These are phyloP conservation scores for cucumber (Cucumis sativus) DNA, from an alignment of 306 rosid species.

Conservation along the genomic window Cucumber_9930_V3 NC_026659.2:18757501-18758000, in stretches of 20 bases:
- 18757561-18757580: constrained; percentile 11
- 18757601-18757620: constrained; percentile 20
- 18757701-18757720: constrained; percentile 36
- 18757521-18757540: constrained; percentile 28
- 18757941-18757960: constrained; percentile 34
- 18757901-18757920: constrained; percentile 64
- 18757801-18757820: constrained; percentile 49
- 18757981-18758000: constrained; percentile 71
- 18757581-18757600: neutral
- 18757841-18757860: constrained; percentile 43
- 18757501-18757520: constrained; percentile 20
- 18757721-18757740: constrained; percentile 77
- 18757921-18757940: constrained; percentile 63
- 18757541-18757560: constrained; percentile 13
- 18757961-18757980: constrained; percentile 67
- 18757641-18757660: constrained; percentile 30
- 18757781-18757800: constrained; percentile 69
- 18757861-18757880: constrained; percentile 61
- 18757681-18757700: constrained; percentile 40
- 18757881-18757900: constrained; percentile 68
- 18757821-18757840: constrained; percentile 39
- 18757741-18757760: constrained; percentile 55
- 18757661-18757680: constrained; percentile 58
- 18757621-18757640: constrained; percentile 16
- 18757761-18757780: constrained; percentile 60